phyloP scores from a whole-genome alignment of 192 early-diverging fungal genomes.

The Gaertneriomyces sp. region DNA sequence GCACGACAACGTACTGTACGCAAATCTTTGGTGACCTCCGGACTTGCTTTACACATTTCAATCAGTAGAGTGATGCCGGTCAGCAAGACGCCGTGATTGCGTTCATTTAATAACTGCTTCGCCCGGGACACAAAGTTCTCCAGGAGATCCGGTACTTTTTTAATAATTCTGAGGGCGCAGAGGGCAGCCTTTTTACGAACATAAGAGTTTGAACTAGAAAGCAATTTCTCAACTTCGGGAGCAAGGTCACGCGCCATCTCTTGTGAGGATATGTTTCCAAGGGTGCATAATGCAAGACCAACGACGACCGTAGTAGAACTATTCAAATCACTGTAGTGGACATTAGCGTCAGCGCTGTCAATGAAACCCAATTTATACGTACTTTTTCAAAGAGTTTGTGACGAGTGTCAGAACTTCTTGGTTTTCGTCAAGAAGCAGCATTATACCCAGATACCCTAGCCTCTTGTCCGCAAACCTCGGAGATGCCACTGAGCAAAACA shows the following conservation, averaged over 20 bases:
- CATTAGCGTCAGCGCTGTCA: neutral
- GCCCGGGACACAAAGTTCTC: constrained; percentile 77
- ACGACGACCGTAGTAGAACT: constrained; percentile 93
- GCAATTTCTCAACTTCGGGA: constrained; percentile 87
- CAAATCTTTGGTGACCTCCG: constrained; percentile 65
- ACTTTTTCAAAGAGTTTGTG: constrained; percentile 98
- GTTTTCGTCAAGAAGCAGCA: constrained; percentile 97
- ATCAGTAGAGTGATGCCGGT: constrained; percentile 84
- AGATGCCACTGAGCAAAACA: constrained; percentile 66
- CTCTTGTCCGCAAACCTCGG: constrained; percentile 94
- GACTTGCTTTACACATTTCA: constrained; percentile 79
- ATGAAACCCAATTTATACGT: constrained; percentile 17
- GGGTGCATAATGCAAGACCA: constrained; percentile 92
- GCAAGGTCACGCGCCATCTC: constrained; percentile 95
- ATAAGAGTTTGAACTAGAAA: constrained; percentile 88
- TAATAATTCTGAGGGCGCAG: constrained; percentile 84
- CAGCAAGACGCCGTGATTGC: constrained; percentile 93
- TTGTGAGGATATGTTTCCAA: constrained; percentile 94
- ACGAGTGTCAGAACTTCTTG: constrained; percentile 95
- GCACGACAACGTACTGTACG: constrained; percentile 49
- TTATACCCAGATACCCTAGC: constrained; percentile 96
- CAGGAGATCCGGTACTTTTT: constrained; percentile 87
- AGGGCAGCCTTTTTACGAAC: constrained; percentile 98
- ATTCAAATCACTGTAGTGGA: constrained; percentile 78
- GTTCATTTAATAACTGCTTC: constrained; percentile 77